Evolutionary conservation across 768 basidiomycete species (phyloP), one percentile per base, ranked within the genome.

Genomic region (Phaeotremella fagi): DNA sequence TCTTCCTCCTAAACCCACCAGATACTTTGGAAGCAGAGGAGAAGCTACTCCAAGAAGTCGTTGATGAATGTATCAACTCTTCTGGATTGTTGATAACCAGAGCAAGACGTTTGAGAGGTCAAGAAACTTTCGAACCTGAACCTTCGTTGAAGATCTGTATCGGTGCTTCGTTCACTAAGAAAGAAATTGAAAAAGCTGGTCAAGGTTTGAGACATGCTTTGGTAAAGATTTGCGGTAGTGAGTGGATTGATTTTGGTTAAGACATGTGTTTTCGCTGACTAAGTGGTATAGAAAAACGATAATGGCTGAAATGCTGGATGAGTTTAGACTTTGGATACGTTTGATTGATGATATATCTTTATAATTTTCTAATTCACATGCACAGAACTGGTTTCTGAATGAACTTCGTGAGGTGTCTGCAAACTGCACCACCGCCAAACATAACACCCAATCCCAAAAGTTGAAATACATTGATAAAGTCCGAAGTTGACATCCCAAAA

Each of bases 171-270:
- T 72, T 97, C 60, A 84, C 84, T 23, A 86, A 80, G 80, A 94
- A 92, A 77, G 95, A 98, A 64, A 82, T 84, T 50, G 91, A 95
- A 79, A 92, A 90, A 78, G 87, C 91, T 2, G 82, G 84, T 4
- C 77, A 76, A 22, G 80, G 86, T 18, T 74, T 99, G 52, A 88
- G 85, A 77, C 78, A 79, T 26, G 85, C 85, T 33, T 76, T 90
- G 41, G 78, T 80, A 35, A 90, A 91, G 77, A 82, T 88, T 3
- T 73, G 90, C 45, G 78, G 81, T 14, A 77, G 71, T 72, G 60
- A 71, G 73, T 69, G 25, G 9, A 33, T n/a, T n/a, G n/a, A n/a
- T n/a, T n/a, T n/a, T n/a, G n/a, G n/a, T n/a, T n/a, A n/a, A n/a
- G n/a, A n/a, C n/a, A n/a, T n/a, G n/a, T n/a, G n/a, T n/a, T n/a